Evolutionary conservation across 345 rosid species (phyloP).

Genomic region (Brassica carinata): DNA sequence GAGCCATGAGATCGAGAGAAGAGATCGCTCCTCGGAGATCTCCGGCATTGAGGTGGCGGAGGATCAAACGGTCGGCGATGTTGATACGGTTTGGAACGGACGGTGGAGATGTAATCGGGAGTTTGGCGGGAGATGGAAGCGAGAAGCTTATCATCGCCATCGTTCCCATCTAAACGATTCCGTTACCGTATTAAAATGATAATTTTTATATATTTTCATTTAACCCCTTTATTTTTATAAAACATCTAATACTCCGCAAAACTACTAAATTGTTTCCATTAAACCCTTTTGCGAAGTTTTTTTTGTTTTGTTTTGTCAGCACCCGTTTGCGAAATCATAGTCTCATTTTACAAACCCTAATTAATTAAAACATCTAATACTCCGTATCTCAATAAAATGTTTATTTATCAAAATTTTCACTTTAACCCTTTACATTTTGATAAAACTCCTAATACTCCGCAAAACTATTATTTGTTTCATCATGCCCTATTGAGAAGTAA

Average conservation of each 20-base stretch:
- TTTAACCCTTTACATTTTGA: too few species aligned
- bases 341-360: too few species aligned
- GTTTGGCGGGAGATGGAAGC: constrained; percentile 51
- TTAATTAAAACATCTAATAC: too few species aligned
- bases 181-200: constrained; percentile 13
- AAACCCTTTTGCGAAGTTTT: not conserved
- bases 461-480: too few species aligned
- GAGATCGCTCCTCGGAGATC: constrained; percentile 59
- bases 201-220: not conserved
- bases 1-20: constrained; percentile 52
- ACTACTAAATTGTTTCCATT: not conserved
- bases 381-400: too few species aligned
- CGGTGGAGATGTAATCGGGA: constrained; percentile 33
- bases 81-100: constrained; percentile 36
- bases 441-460: too few species aligned
- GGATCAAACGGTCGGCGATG: constrained; percentile 45
- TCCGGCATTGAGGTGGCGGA: constrained; percentile 56
- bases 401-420: too few species aligned
- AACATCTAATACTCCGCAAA: not conserved
- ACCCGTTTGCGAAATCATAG: too few species aligned
- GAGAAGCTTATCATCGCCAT: constrained; percentile 42
- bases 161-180: constrained; percentile 24
- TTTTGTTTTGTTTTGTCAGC: too few species aligned
- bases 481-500: too few species aligned
- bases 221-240: not conserved